Evolutionary conservation across 192 early-diverging fungal genomes (phyloP), one percentile per base, ranked within the genome.

Genomic region (Mortierella alpina): DNA sequence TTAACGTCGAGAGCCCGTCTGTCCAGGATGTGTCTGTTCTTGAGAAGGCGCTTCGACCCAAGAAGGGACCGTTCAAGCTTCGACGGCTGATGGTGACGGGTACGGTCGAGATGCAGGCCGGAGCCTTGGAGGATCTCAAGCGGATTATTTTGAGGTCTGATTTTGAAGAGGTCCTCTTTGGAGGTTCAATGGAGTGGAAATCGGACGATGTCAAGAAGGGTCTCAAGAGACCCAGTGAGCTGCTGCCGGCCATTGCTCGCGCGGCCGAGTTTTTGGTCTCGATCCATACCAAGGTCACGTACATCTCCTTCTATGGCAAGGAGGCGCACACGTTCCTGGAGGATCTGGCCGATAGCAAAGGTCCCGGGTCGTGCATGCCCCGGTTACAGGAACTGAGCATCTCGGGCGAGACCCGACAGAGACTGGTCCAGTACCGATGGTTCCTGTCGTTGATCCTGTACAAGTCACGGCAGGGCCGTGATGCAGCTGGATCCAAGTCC

Each of bases 41-140:
- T n/a, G 74, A 76, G 13, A 68, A 59, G 49, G 41, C 53, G 31
- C 47, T 76, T 12, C 56, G 74, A 18, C 67, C 55, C 31, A 76
- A 69, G 55, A 76, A 64, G 12, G 66, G 74, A 7, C 74, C 74
- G 12, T 64, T 76, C 55, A 64, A 69, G 42, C 56, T 76, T 12
- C 23, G 39, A 18, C 41, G 41, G 4, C 42, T 76, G 3, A 20
- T 31, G 40, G 11, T 75, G 13, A 45, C 22, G 57, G 66, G 63
- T 51, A 44, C 63, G 20, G 58, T 61, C 55, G 41, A 49, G 42
- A 45, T 68, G 42, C 51, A 66, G 14, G 41, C 41, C 11, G 53
- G 50, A 4, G 52, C 66, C 4, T 10, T 68, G 9, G 73, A 75
- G 48, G 65, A 68, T 63, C 31, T 75, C 15, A 67, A 58, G 50